phyloP scores from a whole-genome alignment of 176 grass and related monocot genomes.

The Raddia guianensis region DNA sequence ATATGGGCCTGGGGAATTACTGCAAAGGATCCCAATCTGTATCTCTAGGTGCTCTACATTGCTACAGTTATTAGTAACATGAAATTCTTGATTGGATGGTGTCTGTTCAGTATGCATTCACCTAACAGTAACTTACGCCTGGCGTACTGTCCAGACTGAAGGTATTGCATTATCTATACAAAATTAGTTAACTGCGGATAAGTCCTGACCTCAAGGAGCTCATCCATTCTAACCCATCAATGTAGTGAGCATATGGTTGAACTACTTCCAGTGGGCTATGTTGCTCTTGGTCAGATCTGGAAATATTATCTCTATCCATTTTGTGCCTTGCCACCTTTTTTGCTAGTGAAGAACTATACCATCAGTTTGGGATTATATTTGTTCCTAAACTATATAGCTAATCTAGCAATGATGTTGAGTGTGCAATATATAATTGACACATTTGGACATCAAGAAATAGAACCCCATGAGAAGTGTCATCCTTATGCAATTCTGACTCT shows the following conservation, averaged over 20 bases:
- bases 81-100: constrained; percentile 28
- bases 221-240: neutral
- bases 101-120: constrained; percentile 22
- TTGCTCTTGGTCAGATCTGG: constrained; percentile 18
- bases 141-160: neutral
- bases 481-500: constrained; percentile 43
- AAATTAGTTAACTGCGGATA: neutral
- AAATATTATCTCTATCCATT: neutral
- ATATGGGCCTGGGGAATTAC: no score
- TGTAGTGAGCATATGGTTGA: constrained; percentile 4
- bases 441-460: constrained; percentile 32
- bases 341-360: neutral
- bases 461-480: constrained; percentile 1
- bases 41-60: neutral
- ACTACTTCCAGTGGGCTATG: constrained; percentile 16
- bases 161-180: constrained; percentile 33
- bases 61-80: constrained; percentile 16
- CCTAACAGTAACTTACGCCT: constrained; percentile 12
- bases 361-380: neutral
- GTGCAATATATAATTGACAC: constrained; percentile 38
- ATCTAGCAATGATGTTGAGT: constrained; percentile 11
- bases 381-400: constrained; percentile 27
- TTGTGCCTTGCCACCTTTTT: constrained; percentile 1
- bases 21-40: neutral
- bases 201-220: constrained; percentile 21